Evolutionary conservation across 768 basidiomycete species (phyloP).

Genomic region (Pleurotus djamor): DNA sequence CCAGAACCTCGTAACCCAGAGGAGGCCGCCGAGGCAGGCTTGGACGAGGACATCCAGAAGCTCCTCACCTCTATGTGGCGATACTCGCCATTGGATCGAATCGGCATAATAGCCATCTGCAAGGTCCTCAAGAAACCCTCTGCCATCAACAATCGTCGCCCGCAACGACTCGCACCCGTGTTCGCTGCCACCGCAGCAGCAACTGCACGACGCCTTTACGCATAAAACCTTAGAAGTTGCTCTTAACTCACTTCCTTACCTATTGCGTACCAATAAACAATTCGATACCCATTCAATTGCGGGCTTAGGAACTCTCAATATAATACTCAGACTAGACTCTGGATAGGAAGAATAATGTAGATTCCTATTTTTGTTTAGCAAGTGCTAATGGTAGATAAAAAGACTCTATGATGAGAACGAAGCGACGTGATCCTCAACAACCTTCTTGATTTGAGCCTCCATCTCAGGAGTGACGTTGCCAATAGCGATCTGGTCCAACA

Average conservation of each 20-base stretch:
- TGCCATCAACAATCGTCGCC: constrained; percentile 1
- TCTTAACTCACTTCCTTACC: background rate
- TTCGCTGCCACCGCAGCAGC: constrained; percentile 3
- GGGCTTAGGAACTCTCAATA: too few species aligned
- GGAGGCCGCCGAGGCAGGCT: background rate
- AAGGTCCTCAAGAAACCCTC: constrained; percentile 1
- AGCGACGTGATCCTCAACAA: constrained; percentile 85
- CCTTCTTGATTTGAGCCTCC: constrained; percentile 94
- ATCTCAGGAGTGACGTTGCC: constrained; percentile 88
- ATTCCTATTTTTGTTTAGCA: constrained; percentile 2
- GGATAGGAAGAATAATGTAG: background rate
- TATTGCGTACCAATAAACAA: background rate
- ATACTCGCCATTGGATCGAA: background rate
- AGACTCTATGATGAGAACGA: constrained; percentile 62
- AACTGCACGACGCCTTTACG: background rate
- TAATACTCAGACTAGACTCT: background rate
- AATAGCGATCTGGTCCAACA: constrained; percentile 82
- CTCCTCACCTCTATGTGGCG: background rate
- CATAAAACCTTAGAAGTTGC: background rate
- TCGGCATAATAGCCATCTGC: background rate
- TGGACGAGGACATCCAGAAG: background rate
- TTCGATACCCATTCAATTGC: too few species aligned
- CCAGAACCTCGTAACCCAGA: constrained; percentile 2
- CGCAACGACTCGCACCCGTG: constrained; percentile 2
- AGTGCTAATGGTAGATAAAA: background rate